Evolutionary conservation across 495 filamentous ascomycete genomes (phyloP).

Genomic region (Aspergillus cristatus): DNA sequence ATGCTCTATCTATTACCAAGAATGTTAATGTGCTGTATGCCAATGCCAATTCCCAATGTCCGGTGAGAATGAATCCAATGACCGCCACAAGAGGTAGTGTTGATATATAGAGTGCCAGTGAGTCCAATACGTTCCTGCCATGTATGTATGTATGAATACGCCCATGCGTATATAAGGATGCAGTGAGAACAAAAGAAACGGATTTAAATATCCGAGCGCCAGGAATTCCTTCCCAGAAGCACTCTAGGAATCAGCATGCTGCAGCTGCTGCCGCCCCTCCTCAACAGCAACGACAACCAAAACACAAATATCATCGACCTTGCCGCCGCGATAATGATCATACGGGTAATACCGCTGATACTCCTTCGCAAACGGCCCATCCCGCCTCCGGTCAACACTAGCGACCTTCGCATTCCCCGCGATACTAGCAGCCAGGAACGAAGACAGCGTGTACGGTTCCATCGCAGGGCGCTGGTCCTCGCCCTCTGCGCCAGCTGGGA

Average conservation of each 20-base stretch:
- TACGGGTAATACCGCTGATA: constrained; percentile 75
- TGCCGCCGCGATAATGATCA: constrained; percentile 79
- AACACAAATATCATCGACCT: constrained; percentile 84
- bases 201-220: too few relatives aligned
- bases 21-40: too few relatives aligned
- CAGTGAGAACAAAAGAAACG: not conserved
- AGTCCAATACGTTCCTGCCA: too few relatives aligned
- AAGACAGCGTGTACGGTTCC: constrained; percentile 52
- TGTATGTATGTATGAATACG: too few relatives aligned
- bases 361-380: constrained; percentile 92
- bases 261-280: constrained; percentile 9
- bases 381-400: constrained; percentile 63
- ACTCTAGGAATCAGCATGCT: too few relatives aligned
- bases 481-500: constrained; percentile 4
- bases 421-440: constrained; percentile 66
- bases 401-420: constrained; percentile 73
- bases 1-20: too few relatives aligned
- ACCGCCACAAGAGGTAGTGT: too few relatives aligned
- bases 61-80: too few relatives aligned
- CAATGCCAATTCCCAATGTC: too few relatives aligned
- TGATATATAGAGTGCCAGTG: too few relatives aligned
- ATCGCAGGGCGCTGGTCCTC: not conserved
- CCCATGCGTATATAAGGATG: constrained; percentile 1
- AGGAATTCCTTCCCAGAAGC: too few relatives aligned
- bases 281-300: constrained; percentile 63